These are phyloP conservation scores for Apium graveolens DNA, from an alignment of 129 eudicot species.

Conservation along the genomic window DNA sequence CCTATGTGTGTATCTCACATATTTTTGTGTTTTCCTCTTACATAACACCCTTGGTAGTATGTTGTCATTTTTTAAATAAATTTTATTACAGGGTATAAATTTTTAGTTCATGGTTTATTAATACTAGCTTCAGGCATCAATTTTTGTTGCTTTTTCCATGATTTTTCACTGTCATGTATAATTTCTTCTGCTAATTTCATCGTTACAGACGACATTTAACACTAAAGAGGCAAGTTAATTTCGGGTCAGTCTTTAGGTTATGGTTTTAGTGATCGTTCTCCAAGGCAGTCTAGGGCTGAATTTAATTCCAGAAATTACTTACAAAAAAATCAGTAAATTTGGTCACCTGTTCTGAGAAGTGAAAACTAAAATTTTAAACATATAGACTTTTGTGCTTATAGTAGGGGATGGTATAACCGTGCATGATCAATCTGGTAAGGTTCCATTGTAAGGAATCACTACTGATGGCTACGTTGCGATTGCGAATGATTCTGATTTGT, in stretches of 20 bases:
- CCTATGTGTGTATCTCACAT: no score
- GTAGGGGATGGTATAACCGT: constrained; percentile 19
- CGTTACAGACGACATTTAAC: not conserved
- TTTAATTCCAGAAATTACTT: constrained; percentile 36
- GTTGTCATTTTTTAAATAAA: not conserved
- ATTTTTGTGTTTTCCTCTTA: not conserved
- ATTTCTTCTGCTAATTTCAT: not conserved
- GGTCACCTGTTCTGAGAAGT: not conserved
- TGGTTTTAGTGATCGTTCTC: constrained; percentile 41
- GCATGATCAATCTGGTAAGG: constrained; percentile 89
- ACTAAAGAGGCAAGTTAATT: constrained; percentile 28
- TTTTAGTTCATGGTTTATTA: not conserved
- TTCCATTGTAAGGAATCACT: constrained; percentile 98
- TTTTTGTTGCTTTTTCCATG: not conserved
- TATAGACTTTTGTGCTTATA: not conserved
- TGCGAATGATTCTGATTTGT: constrained; percentile 88
- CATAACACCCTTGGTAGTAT: not conserved
- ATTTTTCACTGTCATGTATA: not conserved
- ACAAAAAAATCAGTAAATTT: not conserved
- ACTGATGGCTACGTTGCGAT: constrained; percentile 93
- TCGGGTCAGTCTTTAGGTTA: constrained; percentile 36
- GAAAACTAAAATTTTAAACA: not conserved
- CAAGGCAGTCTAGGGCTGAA: constrained; percentile 53
- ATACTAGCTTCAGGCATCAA: not conserved
- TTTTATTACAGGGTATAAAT: not conserved